Evolutionary conservation across 192 early-diverging fungal species (phyloP).

Genomic region (Backusella sp.): DNA sequence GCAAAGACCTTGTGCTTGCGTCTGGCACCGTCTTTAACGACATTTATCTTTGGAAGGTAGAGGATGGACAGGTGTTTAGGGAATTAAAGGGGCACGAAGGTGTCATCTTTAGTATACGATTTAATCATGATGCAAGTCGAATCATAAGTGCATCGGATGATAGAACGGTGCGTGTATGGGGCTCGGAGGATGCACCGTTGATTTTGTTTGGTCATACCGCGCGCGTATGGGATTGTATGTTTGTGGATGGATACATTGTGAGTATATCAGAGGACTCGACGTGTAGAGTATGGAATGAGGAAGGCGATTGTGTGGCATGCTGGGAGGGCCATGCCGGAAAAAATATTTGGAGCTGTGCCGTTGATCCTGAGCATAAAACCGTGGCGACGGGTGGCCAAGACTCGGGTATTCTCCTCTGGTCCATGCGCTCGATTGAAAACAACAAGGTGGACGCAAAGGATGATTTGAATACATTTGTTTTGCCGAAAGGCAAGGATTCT

Average conservation of each 20-base stretch:
- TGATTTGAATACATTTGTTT: conserved; percentile 29
- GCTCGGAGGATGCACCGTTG: conserved; percentile 6
- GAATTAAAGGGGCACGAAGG: conserved; percentile 66
- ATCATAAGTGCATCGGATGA: conserved; percentile 81
- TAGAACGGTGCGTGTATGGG: conserved; percentile 75
- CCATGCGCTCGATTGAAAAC: conserved; percentile 47
- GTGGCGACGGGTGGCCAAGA: conserved; percentile 82
- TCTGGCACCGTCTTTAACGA: conserved; percentile 87
- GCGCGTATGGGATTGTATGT: conserved; percentile 77
- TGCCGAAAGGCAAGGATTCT: conserved; percentile 33
- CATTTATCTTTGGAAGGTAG: conserved; percentile 70
- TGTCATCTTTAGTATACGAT: conserved; percentile 75
- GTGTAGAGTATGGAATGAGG: conserved; percentile 72
- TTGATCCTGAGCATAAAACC: conserved; percentile 45
- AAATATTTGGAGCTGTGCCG: conserved; percentile 80
- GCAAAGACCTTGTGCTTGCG: conserved; percentile 52
- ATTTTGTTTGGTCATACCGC: conserved; percentile 74
- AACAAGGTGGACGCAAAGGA: conserved; percentile 53
- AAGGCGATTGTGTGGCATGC: conserved; percentile 59
- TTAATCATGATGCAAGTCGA: conserved; percentile 55
- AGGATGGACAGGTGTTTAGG: conserved; percentile 42
- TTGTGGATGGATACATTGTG: conserved; percentile 55
- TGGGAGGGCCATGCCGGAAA: conserved; percentile 82
- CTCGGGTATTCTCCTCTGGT: conserved; percentile 76
- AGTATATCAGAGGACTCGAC: conserved; percentile 79